phyloP scores from a whole-genome alignment of 495 filamentous ascomycete species.

The Penicillium fimorum region DNA sequence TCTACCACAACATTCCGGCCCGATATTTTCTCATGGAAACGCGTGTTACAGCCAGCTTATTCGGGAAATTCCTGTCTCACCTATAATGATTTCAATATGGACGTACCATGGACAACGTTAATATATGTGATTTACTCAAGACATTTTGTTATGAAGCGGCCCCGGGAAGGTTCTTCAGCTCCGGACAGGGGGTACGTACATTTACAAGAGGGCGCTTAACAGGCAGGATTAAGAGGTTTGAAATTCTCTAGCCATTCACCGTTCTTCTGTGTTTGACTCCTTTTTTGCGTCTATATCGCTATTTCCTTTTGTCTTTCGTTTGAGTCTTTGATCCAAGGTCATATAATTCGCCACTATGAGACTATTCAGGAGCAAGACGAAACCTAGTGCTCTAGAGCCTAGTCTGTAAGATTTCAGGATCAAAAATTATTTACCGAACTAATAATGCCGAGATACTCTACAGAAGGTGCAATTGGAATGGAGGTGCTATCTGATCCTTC shows the following conservation, averaged over 20 bases:
- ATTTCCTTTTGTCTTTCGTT: not conserved
- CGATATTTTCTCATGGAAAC: not conserved
- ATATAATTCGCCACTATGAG: not conserved
- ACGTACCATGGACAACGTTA: not conserved
- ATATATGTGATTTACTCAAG: not conserved
- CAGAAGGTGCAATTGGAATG: conserved; percentile 2
- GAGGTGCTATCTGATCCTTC: conserved; percentile 1
- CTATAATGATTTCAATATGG: not conserved
- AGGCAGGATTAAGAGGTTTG: not conserved
- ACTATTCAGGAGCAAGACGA: conserved; percentile 4
- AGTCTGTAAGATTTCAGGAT: conserved; percentile 1
- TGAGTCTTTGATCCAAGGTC: not conserved
- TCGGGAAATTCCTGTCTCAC: conserved; percentile 1
- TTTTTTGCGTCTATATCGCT: not conserved
- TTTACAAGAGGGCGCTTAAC: not conserved
- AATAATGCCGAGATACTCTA: not conserved
- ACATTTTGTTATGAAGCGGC: not conserved
- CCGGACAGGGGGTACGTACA: conserved; percentile 1
- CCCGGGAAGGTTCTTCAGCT: not conserved
- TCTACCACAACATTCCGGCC: not conserved
- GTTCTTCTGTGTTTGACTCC: not conserved
- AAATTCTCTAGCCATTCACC: not conserved
- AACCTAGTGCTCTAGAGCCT: not conserved
- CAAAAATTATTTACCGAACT: not conserved
- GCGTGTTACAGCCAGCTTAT: not conserved